Conservation (phyloP, 1,284 basidiomycete species). For the Coniophora puteana region DNA sequence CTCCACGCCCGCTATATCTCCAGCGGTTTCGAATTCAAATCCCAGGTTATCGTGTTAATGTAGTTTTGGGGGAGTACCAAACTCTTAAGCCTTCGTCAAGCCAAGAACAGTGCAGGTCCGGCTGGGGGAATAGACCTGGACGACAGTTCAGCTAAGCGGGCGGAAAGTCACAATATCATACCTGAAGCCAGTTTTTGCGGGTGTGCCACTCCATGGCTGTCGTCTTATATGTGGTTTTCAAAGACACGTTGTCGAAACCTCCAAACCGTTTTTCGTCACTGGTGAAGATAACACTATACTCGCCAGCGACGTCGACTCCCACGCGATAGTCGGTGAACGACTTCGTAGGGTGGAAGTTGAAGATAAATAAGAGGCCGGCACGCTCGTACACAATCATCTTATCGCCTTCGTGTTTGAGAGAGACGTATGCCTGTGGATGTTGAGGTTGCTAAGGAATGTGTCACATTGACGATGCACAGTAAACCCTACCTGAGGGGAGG, state of each 20-base stretch:
- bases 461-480: constrained; percentile 8
- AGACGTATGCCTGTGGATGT: constrained; percentile 73
- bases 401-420: constrained; percentile 89
- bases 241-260: constrained; percentile 80
- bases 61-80: neutral
- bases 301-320: constrained; percentile 84
- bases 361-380: constrained; percentile 89
- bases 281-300: constrained; percentile 79
- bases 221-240: constrained; percentile 72
- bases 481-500: constrained; percentile 64
- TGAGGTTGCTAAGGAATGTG: constrained; percentile 5
- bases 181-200: constrained; percentile 87
- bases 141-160: constrained; percentile 4
- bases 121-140: constrained; percentile 75
- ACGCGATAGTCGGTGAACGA: constrained; percentile 94
- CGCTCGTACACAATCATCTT: constrained; percentile 94
- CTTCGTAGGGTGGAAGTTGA: constrained; percentile 91
- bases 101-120: constrained; percentile 75
- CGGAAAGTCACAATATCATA: constrained; percentile 28
- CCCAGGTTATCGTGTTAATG: neutral
- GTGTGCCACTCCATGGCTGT: constrained; percentile 90
- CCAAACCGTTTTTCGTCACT: constrained; percentile 88
- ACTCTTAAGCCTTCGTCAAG: constrained; percentile 7
- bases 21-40: constrained; percentile 1
- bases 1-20: constrained; percentile 1